Conservation (phyloP, 306 rosid genomes). For the Acacia confusa region DNA sequence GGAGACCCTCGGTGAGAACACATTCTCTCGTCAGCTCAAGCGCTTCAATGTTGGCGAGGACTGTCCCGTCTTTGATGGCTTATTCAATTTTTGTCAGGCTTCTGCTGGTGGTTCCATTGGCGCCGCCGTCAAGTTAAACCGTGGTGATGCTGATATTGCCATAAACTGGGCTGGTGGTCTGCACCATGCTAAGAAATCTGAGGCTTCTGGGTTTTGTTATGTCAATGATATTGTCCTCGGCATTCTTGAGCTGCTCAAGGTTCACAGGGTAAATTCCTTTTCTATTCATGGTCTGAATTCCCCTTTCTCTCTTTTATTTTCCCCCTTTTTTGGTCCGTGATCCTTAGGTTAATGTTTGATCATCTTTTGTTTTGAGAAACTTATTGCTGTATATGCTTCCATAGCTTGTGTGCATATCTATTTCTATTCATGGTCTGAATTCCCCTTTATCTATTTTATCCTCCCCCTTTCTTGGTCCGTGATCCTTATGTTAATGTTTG, state of each 20-base stretch:
- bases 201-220: constrained; percentile 90
- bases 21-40: constrained; percentile 62
- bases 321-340: neutral
- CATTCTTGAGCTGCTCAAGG: constrained; percentile 87
- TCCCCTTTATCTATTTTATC: too few relatives aligned
- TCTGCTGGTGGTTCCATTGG: constrained; percentile 83
- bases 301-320: neutral
- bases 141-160: constrained; percentile 68
- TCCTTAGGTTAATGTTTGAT: neutral
- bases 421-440: too few relatives aligned
- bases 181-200: constrained; percentile 84
- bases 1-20: constrained; percentile 45
- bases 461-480: neutral
- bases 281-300: neutral
- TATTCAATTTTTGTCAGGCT: constrained; percentile 71
- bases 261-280: constrained; percentile 59
- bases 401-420: neutral
- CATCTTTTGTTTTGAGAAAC: neutral
- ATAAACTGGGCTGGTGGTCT: constrained; percentile 82
- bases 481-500: neutral
- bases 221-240: constrained; percentile 92
- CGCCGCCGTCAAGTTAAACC: constrained; percentile 79
- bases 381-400: neutral
- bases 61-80: constrained; percentile 81
- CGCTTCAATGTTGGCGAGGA: constrained; percentile 84